These are phyloP conservation scores for Chamaecrista fasciculata DNA, from an alignment of 306 rosid species.

Conservation along the genomic window DNA sequence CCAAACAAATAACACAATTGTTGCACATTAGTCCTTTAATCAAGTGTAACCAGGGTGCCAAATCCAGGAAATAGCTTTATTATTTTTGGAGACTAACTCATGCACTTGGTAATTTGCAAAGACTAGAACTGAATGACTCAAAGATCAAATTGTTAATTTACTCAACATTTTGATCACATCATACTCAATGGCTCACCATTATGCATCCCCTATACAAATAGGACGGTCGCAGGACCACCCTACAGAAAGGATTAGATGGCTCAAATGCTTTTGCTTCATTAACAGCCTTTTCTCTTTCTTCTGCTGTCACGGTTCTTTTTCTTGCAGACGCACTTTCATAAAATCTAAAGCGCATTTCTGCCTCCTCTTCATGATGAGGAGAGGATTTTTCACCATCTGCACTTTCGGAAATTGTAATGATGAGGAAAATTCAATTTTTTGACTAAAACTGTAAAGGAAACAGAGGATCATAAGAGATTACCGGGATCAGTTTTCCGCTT, in stretches of 20 bases:
- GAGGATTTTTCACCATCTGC: slow-evolving; percentile 66
- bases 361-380: slow-evolving; percentile 55
- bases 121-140: neutral
- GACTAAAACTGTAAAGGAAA: neutral
- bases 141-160: neutral
- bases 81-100: neutral
- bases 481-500: slow-evolving; percentile 66
- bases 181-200: slow-evolving; percentile 67
- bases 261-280: slow-evolving; percentile 80
- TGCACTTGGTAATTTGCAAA: neutral
- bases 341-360: slow-evolving; percentile 73
- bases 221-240: slow-evolving; percentile 96
- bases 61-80: neutral
- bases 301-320: slow-evolving; percentile 91
- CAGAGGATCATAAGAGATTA: slow-evolving; percentile 36
- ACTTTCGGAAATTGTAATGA: slow-evolving; percentile 20
- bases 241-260: slow-evolving; percentile 85
- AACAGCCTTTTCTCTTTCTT: slow-evolving; percentile 93
- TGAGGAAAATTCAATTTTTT: slow-evolving; percentile 22
- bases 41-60: neutral
- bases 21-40: too few species aligned
- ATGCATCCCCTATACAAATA: slow-evolving; percentile 95
- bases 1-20: neutral
- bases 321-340: slow-evolving; percentile 97
- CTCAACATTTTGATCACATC: neutral